Base-by-base conservation (phyloP, 75 land plant species). In the Pinus taeda region DNA sequence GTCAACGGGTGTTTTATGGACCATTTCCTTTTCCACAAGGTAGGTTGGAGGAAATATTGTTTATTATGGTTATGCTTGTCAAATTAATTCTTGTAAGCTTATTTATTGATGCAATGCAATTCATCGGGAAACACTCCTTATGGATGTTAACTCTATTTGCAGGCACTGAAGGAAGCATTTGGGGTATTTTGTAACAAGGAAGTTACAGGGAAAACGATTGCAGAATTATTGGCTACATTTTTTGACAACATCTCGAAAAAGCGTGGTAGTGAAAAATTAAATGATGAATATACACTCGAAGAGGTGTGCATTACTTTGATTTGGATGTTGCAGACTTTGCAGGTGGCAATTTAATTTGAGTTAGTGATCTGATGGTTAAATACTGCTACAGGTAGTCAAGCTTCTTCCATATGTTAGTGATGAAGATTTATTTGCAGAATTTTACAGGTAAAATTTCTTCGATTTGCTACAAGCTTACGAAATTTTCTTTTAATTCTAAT, bases 121-220 rank as follows among this genome's bases (percentile, higher is more conserved):
- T 26, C 26, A 14, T 49, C 9, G 53, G 20, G 45, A 17, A 73
- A 37, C 21, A 18, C 70, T 83, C 39, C 26, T 36, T 36, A 53
- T 4, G 6, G 33, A 57, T 57, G 4, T 65, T 45, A 42, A 24
- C 37, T 77, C 21, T 53, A 58, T 78, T 3, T 65, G 30, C 81
- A 95, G 98, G 95, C 98, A 9, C 84, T 96, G 49, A 96, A 94
- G 75, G 98, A 96, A 71, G 98, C 98, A 62, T 96, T 96, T 89
- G 97, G 94, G 81, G 90, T 96, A 3, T 94, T 96, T 75, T 92
- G 95, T 85, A 94, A 94, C 69, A 94, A 96, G 79, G 95, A 93
- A 76, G 97, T 96, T 72, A 93, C 88, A 60, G 95, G 98, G 29
- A 96, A 91, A 87, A 90, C 93, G 26, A 94, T 91, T 92, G 95